These are phyloP conservation scores for Brassica napus DNA, from an alignment of 345 rosid genomes.

Conservation along the genomic window DNA sequence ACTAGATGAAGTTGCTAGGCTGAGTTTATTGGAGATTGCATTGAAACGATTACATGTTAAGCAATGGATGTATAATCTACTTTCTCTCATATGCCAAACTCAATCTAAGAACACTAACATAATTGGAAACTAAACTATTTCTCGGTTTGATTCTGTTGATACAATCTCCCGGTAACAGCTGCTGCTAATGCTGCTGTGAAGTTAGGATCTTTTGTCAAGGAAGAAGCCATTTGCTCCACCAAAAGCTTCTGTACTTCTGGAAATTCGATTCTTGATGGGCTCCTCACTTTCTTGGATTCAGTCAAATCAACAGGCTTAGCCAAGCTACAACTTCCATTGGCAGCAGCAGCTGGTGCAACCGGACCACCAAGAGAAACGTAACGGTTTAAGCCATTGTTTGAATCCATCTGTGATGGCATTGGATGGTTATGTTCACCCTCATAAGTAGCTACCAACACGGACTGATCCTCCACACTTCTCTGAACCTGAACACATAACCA, in stretches of 20 bases:
- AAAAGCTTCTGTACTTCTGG: constrained; percentile 65
- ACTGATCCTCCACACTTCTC: constrained; percentile 86
- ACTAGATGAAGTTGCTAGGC: constrained; percentile 19
- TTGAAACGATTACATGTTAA: constrained; percentile 29
- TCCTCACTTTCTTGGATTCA: constrained; percentile 37
- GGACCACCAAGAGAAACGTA: constrained; percentile 33
- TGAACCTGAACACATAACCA: constrained; percentile 64
- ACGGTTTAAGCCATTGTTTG: constrained; percentile 53
- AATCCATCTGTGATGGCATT: constrained; percentile 60
- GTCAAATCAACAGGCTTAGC: constrained; percentile 44
- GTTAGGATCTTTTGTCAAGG: constrained; percentile 87
- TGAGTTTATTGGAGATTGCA: constrained; percentile 31
- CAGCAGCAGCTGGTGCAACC: constrained; percentile 38
- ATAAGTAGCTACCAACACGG: constrained; percentile 84
- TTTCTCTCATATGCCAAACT: constrained; percentile 7
- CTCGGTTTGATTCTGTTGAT: constrained; percentile 49
- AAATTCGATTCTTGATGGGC: constrained; percentile 47
- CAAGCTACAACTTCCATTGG: constrained; percentile 43
- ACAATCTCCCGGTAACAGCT: constrained; percentile 78
- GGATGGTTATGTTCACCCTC: constrained; percentile 99
- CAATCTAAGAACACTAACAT: constrained; percentile 27
- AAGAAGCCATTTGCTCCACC: constrained; percentile 96
- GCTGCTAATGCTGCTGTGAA: constrained; percentile 94
- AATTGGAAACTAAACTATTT: constrained; percentile 41
- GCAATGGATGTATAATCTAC: constrained; percentile 26